Conservation (phyloP, 768 basidiomycete genomes). For the Trametes sanguinea region DNA sequence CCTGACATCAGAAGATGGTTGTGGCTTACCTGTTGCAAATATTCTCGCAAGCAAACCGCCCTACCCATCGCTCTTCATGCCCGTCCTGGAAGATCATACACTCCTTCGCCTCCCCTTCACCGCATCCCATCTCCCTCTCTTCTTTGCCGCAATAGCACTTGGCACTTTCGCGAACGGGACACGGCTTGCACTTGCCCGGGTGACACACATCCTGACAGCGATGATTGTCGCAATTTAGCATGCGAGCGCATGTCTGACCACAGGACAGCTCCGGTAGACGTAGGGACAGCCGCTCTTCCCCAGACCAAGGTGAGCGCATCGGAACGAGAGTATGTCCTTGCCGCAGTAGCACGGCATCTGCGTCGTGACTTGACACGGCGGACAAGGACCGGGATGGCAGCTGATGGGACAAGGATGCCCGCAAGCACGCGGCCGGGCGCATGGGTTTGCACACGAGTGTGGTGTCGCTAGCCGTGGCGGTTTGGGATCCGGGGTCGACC, state of each 20-base stretch:
- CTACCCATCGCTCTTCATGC: slow-evolving; percentile 59
- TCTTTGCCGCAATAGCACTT: slow-evolving; percentile 84
- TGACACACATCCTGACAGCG: slow-evolving; percentile 73
- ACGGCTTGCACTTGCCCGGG: slow-evolving; percentile 68
- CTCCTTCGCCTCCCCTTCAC: slow-evolving; percentile 51
- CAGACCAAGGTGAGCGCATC: slow-evolving; percentile 51
- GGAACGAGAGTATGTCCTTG: slow-evolving; percentile 55
- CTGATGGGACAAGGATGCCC: slow-evolving; percentile 79
- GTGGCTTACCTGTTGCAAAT: slow-evolving; percentile 57
- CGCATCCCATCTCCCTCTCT: slow-evolving; percentile 61
- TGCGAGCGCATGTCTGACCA: slow-evolving; percentile 39
- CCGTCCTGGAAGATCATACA: slow-evolving; percentile 41
- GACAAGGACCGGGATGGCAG: slow-evolving; percentile 97
- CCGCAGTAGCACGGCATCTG: slow-evolving; percentile 79
- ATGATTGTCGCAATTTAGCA: slow-evolving; percentile 74
- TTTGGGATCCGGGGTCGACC: slow-evolving; percentile 69
- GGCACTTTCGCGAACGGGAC: slow-evolving; percentile 53
- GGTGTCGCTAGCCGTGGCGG: slow-evolving; percentile 69
- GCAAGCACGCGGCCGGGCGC: slow-evolving; percentile 65
- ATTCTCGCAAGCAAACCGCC: slow-evolving; percentile 61
- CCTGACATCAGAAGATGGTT: background rate
- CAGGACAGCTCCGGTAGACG: slow-evolving; percentile 39
- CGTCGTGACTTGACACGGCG: slow-evolving; percentile 84
- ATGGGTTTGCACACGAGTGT: slow-evolving; percentile 75
- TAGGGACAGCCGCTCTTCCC: slow-evolving; percentile 23